Base-by-base conservation (phyloP, 1,139 yeast genomes). In the Scheffersomyces segobiensis region DNA sequence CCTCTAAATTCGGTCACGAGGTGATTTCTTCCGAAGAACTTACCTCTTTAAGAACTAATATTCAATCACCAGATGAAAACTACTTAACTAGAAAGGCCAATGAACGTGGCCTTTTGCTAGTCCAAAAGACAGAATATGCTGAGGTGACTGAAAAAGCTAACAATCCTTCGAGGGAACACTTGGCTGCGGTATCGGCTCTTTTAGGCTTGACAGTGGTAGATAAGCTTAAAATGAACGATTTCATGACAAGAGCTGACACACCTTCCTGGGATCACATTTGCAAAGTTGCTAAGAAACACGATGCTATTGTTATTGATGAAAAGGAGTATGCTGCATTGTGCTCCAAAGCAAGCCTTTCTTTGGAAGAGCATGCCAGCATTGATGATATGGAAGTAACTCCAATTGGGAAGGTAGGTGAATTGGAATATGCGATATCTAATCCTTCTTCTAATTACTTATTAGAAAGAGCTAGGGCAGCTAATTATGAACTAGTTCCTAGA, bases 111-210 rank as follows among this genome's bases (percentile, higher is more conserved):
- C 61, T 63, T 22, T 63, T 57, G 4, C 54, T 71, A 12, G 52
- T 76, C 14, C 50, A 67, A 1, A 58, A 62, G 8, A 63, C 61
- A 0, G 73, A 74, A n/a, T 63, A 64, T 50, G 57, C 60, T 8
- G 54, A 59, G 3, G 58, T 71, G 52, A 61, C 59, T 32, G 52
- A 59, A 5, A 59, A 60, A 46, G 68, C 69, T 0, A 58, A 65
- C n/a, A 60, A 62, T 24, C 76, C 75, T 5, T 55, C 66, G 3
- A 58, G 65, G 24, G 72, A 76, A 7, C 78, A 76, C 55, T 64
- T 84, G 21, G 62, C 65, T 3, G 71, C 73, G 55, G 82, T 83
- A 1, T 60, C 64, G 2, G 66, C 63, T 18, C 56, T 68, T 21
- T 59, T 65, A 52, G 65, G 67, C 17, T 63, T 65, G 56, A 54